Evolutionary conservation across 345 rosid species (phyloP).

Genomic region (Anacardium occidentale): DNA sequence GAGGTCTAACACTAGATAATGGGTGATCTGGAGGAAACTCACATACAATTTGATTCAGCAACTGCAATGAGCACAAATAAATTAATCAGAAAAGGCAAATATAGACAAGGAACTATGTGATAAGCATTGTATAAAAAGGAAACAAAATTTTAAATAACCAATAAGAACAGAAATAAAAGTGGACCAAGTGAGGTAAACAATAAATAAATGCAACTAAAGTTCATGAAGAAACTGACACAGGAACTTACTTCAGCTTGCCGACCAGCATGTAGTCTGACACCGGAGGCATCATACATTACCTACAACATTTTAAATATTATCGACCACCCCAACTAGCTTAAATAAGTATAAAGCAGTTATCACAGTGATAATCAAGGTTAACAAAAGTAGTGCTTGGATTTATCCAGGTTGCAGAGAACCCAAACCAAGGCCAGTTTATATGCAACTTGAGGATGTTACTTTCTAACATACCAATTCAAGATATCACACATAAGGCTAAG

Average conservation of each 20-base stretch:
- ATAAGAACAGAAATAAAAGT: too few relatives aligned
- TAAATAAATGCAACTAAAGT: conserved; percentile 8
- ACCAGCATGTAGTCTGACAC: conserved; percentile 95
- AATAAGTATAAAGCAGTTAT: neutral
- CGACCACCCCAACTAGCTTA: neutral
- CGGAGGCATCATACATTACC: conserved; percentile 99
- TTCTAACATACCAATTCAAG: neutral
- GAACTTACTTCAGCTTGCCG: conserved; percentile 89
- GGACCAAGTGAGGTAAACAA: neutral
- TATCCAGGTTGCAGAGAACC: neutral
- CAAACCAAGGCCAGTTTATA: neutral
- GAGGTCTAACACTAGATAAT: conserved; percentile 71
- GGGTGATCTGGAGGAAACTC: conserved; percentile 99
- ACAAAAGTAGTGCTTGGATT: neutral
- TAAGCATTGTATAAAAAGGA: neutral
- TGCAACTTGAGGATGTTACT: neutral
- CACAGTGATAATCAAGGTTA: conserved; percentile 2
- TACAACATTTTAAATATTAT: conserved; percentile 23
- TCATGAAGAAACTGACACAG: conserved; percentile 4
- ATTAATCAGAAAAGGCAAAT: neutral
- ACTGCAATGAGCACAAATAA: conserved; percentile 40
- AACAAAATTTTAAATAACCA: too few relatives aligned
- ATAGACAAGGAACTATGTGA: neutral
- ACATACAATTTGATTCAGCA: conserved; percentile 92
- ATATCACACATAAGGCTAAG: neutral